A percentile compares a stretch with the other conserved stretches of the same genome.
These are phyloP conservation scores for Rhodotorula paludigena DNA, from an alignment of 768 basidiomycete species.

Conservation along the genomic window DNA sequence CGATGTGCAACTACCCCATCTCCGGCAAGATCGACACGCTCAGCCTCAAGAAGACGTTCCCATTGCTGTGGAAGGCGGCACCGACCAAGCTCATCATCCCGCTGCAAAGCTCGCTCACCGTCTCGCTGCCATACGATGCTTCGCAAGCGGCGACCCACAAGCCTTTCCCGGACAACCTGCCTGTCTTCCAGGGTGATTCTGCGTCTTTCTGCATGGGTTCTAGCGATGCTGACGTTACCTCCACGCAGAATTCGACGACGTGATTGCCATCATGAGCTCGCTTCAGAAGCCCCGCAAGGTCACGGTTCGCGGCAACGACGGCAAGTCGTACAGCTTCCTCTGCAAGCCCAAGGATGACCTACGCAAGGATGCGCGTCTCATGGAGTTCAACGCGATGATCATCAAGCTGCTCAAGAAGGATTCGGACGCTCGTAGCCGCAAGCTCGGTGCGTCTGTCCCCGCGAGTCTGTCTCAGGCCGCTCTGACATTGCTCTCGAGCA, in stretches of 20 bases:
- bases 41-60: conserved; percentile 32
- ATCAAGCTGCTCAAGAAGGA: conserved; percentile 92
- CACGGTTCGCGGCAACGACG: conserved; percentile 73
- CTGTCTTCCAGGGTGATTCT: conserved; percentile 69
- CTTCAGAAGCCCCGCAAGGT: conserved; percentile 87
- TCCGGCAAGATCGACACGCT: conserved; percentile 26
- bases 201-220: too few species aligned
- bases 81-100: conserved; percentile 67
- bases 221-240: not conserved
- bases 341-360: conserved; percentile 97
- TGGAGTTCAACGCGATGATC: conserved; percentile 98
- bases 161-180: conserved; percentile 72
- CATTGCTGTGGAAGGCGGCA: conserved; percentile 6
- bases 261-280: conserved; percentile 85
- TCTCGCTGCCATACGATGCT: conserved; percentile 73
- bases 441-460: conserved; percentile 63
- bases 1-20: conserved; percentile 30
- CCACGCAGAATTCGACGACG: conserved; percentile 67
- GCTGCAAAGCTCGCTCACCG: conserved; percentile 84
- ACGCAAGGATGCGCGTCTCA: conserved; percentile 90
- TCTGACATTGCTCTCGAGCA: conserved; percentile 44
- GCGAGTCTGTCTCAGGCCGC: not conserved
- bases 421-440: conserved; percentile 82
- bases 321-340: conserved; percentile 79
- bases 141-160: conserved; percentile 56